Base-by-base conservation (phyloP, 2,329 filamentous ascomycete species). In the Diaporthe destruens region DNA sequence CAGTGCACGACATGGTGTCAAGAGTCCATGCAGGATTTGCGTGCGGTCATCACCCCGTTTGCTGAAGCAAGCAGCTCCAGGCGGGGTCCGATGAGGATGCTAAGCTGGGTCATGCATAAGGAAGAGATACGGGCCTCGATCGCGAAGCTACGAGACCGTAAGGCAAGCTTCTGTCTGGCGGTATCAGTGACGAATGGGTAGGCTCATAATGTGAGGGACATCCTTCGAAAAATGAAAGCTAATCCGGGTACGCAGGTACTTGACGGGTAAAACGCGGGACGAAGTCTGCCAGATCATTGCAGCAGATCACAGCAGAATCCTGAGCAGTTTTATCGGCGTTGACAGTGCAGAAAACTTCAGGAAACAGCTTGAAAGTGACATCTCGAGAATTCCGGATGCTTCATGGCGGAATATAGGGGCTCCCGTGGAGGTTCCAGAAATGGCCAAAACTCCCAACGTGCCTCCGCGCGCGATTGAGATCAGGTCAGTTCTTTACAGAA, bases 1-100 rank as follows among this genome's bases (percentile, higher is more conserved):
- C 59, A 65, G 59, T 65, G 42, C 59, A 51, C 59, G 1, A 49
- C 29, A 36, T 65, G 59, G 59, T 65, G 59, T 18, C 42, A 65
- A 29, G 59, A 65, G 44, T 65, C 59, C 25, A 65, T 49, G 42
- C 42, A 65, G 29, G 59, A 65, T 9, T 29, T 65, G 5, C 42
- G 42, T 20, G 42, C 23, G 25, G 12, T 34, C 44, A 49, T 65
- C 1, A 36, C 44, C 2, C 59, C 59, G 6, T 34, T 65, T 20
- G 59, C 59, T 36, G 59, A 51, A 29, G 59, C 59, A 12, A 42
- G 59, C 6, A 29, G 42, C 20, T 44, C 59, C 6, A 34, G 44
- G 23, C 25, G 42, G 20, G 49, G 59, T 39, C 59, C 59, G 6
- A 49, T 65, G 20, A 36, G 42, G 59, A 65, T 65, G 42, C 18